Conservation (phyloP, 805 yeast species). For the Maudiozyma bulderi region DNA sequence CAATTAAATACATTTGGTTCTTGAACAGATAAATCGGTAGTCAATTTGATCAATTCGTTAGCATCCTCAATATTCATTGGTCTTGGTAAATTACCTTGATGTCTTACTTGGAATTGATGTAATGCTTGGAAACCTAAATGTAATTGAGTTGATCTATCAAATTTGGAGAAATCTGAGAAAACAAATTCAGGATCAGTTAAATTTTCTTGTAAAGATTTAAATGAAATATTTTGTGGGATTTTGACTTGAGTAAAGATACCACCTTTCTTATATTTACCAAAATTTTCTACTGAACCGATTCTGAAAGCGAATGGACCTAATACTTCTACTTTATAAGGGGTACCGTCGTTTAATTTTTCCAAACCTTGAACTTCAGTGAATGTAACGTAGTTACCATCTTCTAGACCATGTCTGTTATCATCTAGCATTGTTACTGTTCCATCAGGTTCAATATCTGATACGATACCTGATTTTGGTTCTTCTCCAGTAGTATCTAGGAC, state of each 20-base stretch:
- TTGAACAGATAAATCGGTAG: conserved; percentile 49
- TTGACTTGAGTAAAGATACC: conserved; percentile 92
- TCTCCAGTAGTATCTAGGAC: conserved; percentile 86
- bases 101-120: conserved; percentile 55
- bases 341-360: conserved; percentile 62
- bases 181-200: conserved; percentile 69
- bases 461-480: conserved; percentile 79
- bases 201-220: conserved; percentile 56
- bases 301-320: conserved; percentile 92
- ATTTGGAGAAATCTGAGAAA: conserved; percentile 84
- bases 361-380: conserved; percentile 81
- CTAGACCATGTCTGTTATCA: conserved; percentile 85
- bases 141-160: conserved; percentile 82
- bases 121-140: conserved; percentile 91
- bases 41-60: conserved; percentile 48
- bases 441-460: conserved; percentile 75
- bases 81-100: conserved; percentile 61
- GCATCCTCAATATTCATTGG: conserved; percentile 74
- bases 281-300: conserved; percentile 43
- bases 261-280: conserved; percentile 66
- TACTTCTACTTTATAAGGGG: conserved; percentile 66
- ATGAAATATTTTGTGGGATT: conserved; percentile 57
- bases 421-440: conserved; percentile 93
- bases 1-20: conserved; percentile 46
- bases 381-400: conserved; percentile 85